phyloP scores from a whole-genome alignment of 2,329 filamentous ascomycete species.

The Helotiales sp. region DNA sequence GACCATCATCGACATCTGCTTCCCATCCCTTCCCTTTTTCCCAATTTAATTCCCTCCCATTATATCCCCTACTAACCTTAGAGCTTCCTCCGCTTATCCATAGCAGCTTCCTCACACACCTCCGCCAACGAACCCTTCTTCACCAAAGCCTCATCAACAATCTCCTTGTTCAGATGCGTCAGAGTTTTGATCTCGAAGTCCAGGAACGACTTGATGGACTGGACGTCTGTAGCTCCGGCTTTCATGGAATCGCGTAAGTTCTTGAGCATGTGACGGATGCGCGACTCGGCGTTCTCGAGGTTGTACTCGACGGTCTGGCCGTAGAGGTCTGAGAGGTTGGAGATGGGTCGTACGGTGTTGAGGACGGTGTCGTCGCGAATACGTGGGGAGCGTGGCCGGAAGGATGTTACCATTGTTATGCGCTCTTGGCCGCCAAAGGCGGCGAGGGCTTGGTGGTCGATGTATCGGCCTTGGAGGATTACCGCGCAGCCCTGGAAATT shows the following conservation, averaged over 20 bases:
- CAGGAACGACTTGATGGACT: constrained; percentile 44
- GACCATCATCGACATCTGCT: constrained; percentile 5
- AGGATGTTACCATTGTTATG: constrained; percentile 53
- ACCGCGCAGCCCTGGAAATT: constrained; percentile 46
- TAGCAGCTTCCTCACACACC: constrained; percentile 36
- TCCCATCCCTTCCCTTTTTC: not conserved
- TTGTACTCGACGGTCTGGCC: constrained; percentile 47
- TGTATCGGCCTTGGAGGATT: constrained; percentile 52
- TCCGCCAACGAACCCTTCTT: constrained; percentile 39
- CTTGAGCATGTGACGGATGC: constrained; percentile 44
- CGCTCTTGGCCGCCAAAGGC: constrained; percentile 50
- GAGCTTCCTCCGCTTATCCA: constrained; percentile 27
- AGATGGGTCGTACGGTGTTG: constrained; percentile 46
- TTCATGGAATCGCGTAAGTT: constrained; percentile 44
- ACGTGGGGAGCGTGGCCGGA: constrained; percentile 48
- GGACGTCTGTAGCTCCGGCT: constrained; percentile 43
- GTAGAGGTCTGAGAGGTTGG: constrained; percentile 46
- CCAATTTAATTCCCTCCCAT: not conserved
- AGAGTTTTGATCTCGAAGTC: constrained; percentile 44
- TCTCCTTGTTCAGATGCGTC: constrained; percentile 41
- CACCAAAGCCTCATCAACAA: constrained; percentile 42
- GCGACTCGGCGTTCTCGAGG: constrained; percentile 46
- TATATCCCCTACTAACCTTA: no score
- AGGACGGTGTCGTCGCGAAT: constrained; percentile 49
- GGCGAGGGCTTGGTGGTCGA: constrained; percentile 50